Percentiles rank a stretch among this genome's conserved stretches.
Evolutionary conservation across 441 rosid species (phyloP).

Genomic region (California macrophylla): DNA sequence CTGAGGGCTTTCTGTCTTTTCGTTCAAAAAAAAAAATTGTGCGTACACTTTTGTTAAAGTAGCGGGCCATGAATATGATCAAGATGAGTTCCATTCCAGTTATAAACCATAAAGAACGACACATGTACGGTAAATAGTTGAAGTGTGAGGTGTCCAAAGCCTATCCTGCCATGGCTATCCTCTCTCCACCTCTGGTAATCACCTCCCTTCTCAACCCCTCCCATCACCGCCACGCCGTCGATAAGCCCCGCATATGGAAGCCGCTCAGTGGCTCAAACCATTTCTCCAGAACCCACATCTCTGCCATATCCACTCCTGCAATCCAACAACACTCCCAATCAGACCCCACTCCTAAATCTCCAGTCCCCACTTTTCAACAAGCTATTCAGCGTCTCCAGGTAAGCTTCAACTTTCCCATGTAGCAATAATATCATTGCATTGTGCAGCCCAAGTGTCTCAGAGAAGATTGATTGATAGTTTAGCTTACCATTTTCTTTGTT

Average conservation of each 20-base stretch:
- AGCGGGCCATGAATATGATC: no score
- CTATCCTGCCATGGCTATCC: conserved; percentile 42
- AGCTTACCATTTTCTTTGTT: background rate
- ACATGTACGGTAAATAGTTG: background rate
- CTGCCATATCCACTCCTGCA: conserved; percentile 37
- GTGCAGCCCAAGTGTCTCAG: background rate
- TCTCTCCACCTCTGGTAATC: conserved; percentile 34
- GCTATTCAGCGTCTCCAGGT: conserved; percentile 97
- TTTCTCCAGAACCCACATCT: conserved; percentile 28
- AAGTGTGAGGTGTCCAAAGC: background rate
- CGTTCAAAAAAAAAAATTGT: no score
- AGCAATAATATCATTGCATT: background rate
- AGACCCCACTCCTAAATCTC: conserved; percentile 21
- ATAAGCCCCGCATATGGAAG: conserved; percentile 19
- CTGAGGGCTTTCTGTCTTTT: no score
- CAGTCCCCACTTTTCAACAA: conserved; percentile 70
- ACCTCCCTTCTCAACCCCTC: conserved; percentile 45
- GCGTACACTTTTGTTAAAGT: no score
- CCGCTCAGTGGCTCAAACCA: conserved; percentile 27
- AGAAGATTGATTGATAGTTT: background rate
- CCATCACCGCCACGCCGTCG: conserved; percentile 23
- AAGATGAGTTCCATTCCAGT: no score
- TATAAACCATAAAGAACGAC: background rate
- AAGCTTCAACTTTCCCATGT: background rate
- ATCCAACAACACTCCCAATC: conserved; percentile 29